phyloP scores from a whole-genome alignment of 192 early-diverging fungal genomes.

The Coemansia biformis region DNA sequence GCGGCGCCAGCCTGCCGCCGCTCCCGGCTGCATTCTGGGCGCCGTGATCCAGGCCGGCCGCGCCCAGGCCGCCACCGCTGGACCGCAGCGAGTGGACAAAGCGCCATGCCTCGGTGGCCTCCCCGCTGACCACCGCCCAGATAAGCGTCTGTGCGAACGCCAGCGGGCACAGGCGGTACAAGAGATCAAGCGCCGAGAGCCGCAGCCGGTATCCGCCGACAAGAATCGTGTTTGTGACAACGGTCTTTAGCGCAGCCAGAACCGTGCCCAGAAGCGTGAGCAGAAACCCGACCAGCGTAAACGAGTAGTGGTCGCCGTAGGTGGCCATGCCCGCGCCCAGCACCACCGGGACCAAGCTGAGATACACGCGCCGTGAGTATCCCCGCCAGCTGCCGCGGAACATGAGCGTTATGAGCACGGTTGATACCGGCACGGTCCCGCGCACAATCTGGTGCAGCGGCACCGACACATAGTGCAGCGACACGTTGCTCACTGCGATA shows the following conservation, averaged over 20 bases:
- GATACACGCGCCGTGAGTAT: constrained; percentile 41
- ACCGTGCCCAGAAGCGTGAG: constrained; percentile 75
- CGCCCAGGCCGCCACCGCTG: too few species aligned
- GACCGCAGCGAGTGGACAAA: not conserved
- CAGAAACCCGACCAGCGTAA: constrained; percentile 65
- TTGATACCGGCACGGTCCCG: constrained; percentile 77
- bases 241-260: constrained; percentile 74
- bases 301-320: constrained; percentile 75
- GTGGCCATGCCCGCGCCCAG: constrained; percentile 80
- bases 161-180: constrained; percentile 73
- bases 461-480: constrained; percentile 63
- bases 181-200: constrained; percentile 74
- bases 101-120: constrained; percentile 33
- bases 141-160: constrained; percentile 68
- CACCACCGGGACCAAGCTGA: constrained; percentile 50
- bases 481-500: constrained; percentile 81
- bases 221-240: constrained; percentile 75
- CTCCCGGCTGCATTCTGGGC: not conserved
- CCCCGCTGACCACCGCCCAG: constrained; percentile 62
- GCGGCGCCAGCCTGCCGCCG: not conserved
- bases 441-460: constrained; percentile 78
- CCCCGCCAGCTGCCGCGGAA: constrained; percentile 9
- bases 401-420: constrained; percentile 62
- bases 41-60: too few species aligned
- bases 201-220: constrained; percentile 63